phyloP scores from a whole-genome alignment of 1,139 yeast species.

The Nadsonia starkeyi-henricii region DNA sequence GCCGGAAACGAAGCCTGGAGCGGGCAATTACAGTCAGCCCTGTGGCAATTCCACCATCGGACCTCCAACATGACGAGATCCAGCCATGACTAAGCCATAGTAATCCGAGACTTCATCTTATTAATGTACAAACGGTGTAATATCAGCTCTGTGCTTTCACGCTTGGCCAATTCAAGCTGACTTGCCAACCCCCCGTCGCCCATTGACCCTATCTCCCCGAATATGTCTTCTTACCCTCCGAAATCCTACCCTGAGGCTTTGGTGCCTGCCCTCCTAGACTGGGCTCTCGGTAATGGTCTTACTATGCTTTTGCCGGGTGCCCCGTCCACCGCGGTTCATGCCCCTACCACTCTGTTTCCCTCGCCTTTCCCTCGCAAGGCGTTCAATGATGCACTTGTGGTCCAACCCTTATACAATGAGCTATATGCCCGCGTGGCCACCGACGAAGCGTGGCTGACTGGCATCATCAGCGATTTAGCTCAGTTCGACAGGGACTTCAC shows the following conservation, averaged over 20 bases:
- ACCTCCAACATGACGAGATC: too few relatives aligned
- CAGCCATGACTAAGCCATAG: too few relatives aligned
- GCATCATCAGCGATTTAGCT: slow-evolving; percentile 34
- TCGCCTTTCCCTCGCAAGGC: slow-evolving; percentile 67
- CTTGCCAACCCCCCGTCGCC: too few relatives aligned
- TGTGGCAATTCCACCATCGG: too few relatives aligned
- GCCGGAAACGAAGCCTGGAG: too few relatives aligned
- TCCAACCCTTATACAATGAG: slow-evolving; percentile 60
- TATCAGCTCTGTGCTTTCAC: too few relatives aligned
- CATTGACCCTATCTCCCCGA: too few relatives aligned
- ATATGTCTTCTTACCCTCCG: neutral
- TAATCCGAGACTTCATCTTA: too few relatives aligned
- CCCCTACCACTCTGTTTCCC: slow-evolving; percentile 84
- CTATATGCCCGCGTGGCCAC: slow-evolving; percentile 41
- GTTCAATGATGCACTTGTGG: slow-evolving; percentile 49
- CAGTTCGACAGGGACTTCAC: slow-evolving; percentile 64
- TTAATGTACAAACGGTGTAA: too few relatives aligned
- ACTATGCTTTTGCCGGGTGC: slow-evolving; percentile 47
- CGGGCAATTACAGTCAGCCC: too few relatives aligned
- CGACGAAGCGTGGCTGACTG: slow-evolving; percentile 51
- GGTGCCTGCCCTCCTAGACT: slow-evolving; percentile 38
- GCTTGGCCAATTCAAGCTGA: too few relatives aligned
- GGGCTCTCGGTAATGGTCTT: slow-evolving; percentile 69
- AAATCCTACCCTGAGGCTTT: slow-evolving; percentile 3
- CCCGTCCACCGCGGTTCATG: slow-evolving; percentile 37